A percentile compares a stretch with the other conserved stretches of the same genome.
phyloP scores from a whole-genome alignment of 116 monocot genomes.

The Zostera marina region DNA sequence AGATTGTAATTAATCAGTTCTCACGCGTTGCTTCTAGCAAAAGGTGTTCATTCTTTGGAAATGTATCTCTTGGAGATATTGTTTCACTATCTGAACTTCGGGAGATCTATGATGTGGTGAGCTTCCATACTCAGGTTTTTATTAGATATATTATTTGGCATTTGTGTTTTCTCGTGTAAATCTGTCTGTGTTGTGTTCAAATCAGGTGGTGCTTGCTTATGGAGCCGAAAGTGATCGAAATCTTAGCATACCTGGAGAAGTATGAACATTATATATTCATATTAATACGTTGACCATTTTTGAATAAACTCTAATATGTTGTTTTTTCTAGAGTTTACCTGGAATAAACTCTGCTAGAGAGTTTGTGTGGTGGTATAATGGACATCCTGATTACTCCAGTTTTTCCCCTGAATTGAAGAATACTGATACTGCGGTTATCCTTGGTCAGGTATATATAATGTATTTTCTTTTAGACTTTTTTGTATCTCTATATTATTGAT shows the following conservation, averaged over 20 bases:
- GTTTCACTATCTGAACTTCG: conserved; percentile 70
- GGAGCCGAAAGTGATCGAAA: conserved; percentile 94
- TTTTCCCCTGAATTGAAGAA: conserved; percentile 46
- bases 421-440: conserved; percentile 73
- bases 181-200: background rate
- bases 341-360: conserved; percentile 86
- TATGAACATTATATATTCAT: conserved; percentile 12
- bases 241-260: conserved; percentile 79
- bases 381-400: conserved; percentile 69
- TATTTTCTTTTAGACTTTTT: background rate
- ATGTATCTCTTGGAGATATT: conserved; percentile 59
- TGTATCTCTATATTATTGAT: too few species aligned
- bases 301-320: background rate
- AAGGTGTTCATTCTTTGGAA: conserved; percentile 92
- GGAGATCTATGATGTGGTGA: conserved; percentile 80
- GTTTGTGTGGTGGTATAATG: conserved; percentile 99
- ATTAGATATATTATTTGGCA: background rate
- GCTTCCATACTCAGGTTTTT: background rate
- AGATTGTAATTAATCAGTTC: conserved; percentile 96
- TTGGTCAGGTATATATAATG: conserved; percentile 62
- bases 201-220: conserved; percentile 92
- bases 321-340: conserved; percentile 34
- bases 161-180: background rate
- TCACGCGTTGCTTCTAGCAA: conserved; percentile 67
- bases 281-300: background rate